Evolutionary conservation across 176 grass and related monocot species (phyloP), one percentile per base, ranked within the genome.

Genomic region (Rhynchospora breviuscula): DNA sequence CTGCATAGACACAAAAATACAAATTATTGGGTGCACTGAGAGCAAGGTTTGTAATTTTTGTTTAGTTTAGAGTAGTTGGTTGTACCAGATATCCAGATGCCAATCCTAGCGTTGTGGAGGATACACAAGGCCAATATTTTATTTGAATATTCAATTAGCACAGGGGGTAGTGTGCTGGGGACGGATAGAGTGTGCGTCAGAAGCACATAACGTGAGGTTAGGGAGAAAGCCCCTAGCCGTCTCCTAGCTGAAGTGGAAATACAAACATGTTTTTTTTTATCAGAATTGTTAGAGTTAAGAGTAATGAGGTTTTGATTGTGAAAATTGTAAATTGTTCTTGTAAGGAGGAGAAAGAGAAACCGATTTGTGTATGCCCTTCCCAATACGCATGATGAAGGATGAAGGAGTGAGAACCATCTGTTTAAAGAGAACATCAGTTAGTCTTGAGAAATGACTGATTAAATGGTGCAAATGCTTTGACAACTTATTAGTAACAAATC

Each of bases 61-160:
- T 12, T 14, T 44, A 31, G 14, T 45, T 40, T 40, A 40, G 35
- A 40, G 1, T 40, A 40, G 3, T 40, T 40, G 35, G 35, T 40
- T 49, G 44, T 79, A 91, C 94, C 94, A 4, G 91, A 86, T 43
- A 97, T 93, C 94, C 94, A 97, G 88, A 91, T 90, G 35, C 35
- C 35, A 1, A 81, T 74, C 31, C 89, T 86, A 61, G 75, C 78
- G 10, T 87, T 87, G 56, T 45, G 6, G 51, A 97, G 31, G 62
- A 87, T 13, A 82, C 91, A 91, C 53, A 29, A 0, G 1, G 0
- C 26, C 26, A 29, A 0, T 29, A 29, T 29, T 0, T 29, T 1
- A 29, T 29, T 1, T 29, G 1, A 1, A 29, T 29, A 29, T 29
- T 29, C 26, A 18, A 19, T 65, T 79, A 2, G 86, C 88, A 3